phyloP scores from a whole-genome alignment of 352 stramenopile genomes.

The Pythium scleroteichum region DNA sequence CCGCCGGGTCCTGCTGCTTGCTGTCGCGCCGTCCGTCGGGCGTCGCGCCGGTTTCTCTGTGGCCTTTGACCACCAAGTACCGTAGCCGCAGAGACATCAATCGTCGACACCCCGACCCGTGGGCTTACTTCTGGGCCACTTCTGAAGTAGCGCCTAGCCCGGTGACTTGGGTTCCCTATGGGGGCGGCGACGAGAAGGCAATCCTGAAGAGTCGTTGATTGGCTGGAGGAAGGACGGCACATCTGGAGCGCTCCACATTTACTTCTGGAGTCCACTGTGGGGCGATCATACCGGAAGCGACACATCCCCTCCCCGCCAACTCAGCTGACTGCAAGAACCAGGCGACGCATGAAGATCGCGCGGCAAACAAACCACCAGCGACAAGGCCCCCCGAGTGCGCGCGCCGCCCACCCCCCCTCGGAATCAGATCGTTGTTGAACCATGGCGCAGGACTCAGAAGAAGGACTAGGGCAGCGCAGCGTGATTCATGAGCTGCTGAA shows the following conservation, averaged over 20 bases:
- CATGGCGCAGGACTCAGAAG: too few species aligned
- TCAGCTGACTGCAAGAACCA: constrained; percentile 1
- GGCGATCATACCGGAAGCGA: constrained; percentile 17
- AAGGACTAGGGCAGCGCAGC: too few species aligned
- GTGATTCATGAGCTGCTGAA: too few species aligned
- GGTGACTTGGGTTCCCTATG: constrained; percentile 22
- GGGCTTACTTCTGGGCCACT: constrained; percentile 24
- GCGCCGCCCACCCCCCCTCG: too few species aligned
- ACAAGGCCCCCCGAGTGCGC: neutral
- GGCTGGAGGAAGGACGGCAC: constrained; percentile 15
- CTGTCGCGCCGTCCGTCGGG: neutral
- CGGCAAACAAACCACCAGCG: too few species aligned
- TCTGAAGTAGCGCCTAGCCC: constrained; percentile 24
- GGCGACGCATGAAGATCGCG: neutral
- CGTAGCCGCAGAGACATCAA: constrained; percentile 31
- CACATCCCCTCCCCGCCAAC: constrained; percentile 3
- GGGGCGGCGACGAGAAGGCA: neutral
- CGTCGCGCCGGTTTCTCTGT: constrained; percentile 23
- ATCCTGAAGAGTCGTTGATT: constrained; percentile 39
- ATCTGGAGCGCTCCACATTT: constrained; percentile 1
- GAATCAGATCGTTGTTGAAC: too few species aligned
- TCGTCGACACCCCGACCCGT: constrained; percentile 30
- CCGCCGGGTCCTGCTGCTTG: neutral
- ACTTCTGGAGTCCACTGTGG: constrained; percentile 10
- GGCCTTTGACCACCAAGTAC: constrained; percentile 40